These are phyloP conservation scores for Syncephalastrum monosporum DNA, from an alignment of 371 early-diverging fungal species.

Conservation along the genomic window DNA sequence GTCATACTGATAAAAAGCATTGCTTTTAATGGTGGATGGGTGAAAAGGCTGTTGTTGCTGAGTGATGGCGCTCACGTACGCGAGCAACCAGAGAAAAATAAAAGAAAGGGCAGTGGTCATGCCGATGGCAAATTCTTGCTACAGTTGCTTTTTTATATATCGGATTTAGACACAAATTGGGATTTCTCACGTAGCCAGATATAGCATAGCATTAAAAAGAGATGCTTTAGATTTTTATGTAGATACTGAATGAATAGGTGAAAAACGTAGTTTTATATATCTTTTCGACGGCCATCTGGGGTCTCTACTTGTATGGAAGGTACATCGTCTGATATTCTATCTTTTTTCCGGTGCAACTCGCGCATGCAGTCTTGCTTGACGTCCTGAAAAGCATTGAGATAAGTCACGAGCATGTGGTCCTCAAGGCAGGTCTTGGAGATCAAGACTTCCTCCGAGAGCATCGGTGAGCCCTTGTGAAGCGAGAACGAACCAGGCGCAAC, in stretches of 20 bases:
- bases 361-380: constrained; percentile 45
- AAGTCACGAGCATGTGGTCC: constrained; percentile 52
- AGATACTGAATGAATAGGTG: constrained; percentile 7
- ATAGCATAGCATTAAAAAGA: no score
- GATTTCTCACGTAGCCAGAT: no score
- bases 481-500: constrained; percentile 24
- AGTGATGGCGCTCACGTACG: no score
- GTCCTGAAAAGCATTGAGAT: constrained; percentile 43
- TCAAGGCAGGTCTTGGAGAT: constrained; percentile 49
- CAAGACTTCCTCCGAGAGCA: constrained; percentile 39
- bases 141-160: no score
- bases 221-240: constrained; percentile 2
- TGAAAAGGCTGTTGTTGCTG: no score
- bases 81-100: no score
- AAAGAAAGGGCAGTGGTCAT: no score
- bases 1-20: no score
- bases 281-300: constrained; percentile 12
- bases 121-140: no score
- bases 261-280: constrained; percentile 2
- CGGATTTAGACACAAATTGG: no score
- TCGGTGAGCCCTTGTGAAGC: constrained; percentile 34
- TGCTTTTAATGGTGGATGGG: no score
- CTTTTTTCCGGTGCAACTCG: constrained; percentile 2
- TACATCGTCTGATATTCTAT: background rate
- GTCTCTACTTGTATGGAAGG: constrained; percentile 14